Percentiles rank a stretch among this genome's conserved stretches.
Conservation (phyloP, 2,329 filamentous ascomycete genomes). For the Fusarium begoniae region DNA sequence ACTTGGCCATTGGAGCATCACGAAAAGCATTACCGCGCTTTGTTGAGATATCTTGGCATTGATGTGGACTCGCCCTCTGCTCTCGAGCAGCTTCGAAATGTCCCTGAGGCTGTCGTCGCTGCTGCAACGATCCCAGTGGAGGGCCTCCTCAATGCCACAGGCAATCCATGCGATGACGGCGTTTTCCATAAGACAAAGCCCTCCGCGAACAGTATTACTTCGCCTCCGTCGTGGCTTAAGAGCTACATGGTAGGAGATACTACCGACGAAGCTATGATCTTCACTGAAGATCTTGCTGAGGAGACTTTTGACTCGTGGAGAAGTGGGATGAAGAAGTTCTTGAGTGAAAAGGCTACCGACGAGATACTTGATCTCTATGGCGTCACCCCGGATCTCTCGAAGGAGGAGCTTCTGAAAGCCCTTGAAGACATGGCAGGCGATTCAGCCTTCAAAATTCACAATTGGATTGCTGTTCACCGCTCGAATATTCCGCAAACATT, state of each 20-base stretch:
- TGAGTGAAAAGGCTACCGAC: neutral
- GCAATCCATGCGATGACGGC: slow-evolving; percentile 23
- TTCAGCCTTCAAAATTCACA: slow-evolving; percentile 11
- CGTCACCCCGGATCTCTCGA: neutral
- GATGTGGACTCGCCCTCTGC: slow-evolving; percentile 7
- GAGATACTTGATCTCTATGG: slow-evolving; percentile 10
- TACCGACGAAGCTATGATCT: slow-evolving; percentile 25
- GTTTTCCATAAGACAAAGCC: slow-evolving; percentile 1
- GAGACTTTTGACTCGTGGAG: neutral
- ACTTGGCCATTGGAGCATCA: neutral
- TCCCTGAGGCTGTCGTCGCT: slow-evolving; percentile 4
- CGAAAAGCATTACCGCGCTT: slow-evolving; percentile 1
- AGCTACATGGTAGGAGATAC: slow-evolving; percentile 24
- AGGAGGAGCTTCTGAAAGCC: neutral
- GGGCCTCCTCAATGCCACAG: slow-evolving; percentile 12
- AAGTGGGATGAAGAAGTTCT: neutral
- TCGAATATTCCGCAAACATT: slow-evolving; percentile 13
- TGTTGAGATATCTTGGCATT: slow-evolving; percentile 16
- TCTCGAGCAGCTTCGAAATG: slow-evolving; percentile 9
- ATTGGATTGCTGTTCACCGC: slow-evolving; percentile 12
- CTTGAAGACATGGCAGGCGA: slow-evolving; percentile 22
- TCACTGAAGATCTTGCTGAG: neutral
- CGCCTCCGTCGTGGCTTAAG: slow-evolving; percentile 17
- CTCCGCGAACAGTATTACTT: neutral
- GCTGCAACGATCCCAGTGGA: slow-evolving; percentile 15